phyloP scores from a whole-genome alignment of 257 asterid genomes.

The Fraxinus cuspidata region DNA sequence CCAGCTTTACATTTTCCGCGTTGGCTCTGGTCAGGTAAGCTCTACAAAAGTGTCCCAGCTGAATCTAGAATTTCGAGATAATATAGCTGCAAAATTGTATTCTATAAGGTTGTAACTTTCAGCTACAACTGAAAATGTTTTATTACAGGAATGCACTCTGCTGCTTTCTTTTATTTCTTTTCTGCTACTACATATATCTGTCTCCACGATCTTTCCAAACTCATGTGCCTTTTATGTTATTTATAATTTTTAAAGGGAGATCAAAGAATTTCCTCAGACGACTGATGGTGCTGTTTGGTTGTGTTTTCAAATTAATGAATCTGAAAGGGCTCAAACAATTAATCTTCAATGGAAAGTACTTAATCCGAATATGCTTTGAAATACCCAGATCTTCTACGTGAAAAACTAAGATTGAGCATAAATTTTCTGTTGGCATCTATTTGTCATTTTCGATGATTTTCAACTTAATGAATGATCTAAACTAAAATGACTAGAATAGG shows the following conservation, averaged over 20 bases:
- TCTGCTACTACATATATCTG: not conserved
- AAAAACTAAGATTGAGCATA: not conserved
- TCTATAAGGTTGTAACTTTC: not conserved
- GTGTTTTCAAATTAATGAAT: not conserved
- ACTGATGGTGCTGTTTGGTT: not conserved
- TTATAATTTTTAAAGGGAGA: too few species aligned
- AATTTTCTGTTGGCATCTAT: not conserved
- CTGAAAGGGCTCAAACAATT: not conserved
- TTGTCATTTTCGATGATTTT: not conserved
- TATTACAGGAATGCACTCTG: not conserved
- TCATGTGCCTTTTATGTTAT: not conserved
- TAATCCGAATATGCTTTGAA: not conserved
- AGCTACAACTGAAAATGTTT: not conserved
- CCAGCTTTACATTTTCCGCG: slow-evolving; percentile 76
- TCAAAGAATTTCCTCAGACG: too few species aligned
- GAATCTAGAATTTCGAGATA: not conserved
- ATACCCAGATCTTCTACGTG: not conserved
- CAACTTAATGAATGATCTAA: not conserved
- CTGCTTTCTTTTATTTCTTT: not conserved
- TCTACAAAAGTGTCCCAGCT: not conserved
- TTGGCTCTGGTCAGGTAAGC: slow-evolving; percentile 91
- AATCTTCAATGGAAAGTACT: not conserved
- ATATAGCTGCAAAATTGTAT: not conserved
- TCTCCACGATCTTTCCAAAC: not conserved
- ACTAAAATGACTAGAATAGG: slow-evolving; percentile 44